These are phyloP conservation scores for Aplosporella prunicola DNA, from an alignment of 2,329 filamentous ascomycete genomes.

Conservation along the genomic window DNA sequence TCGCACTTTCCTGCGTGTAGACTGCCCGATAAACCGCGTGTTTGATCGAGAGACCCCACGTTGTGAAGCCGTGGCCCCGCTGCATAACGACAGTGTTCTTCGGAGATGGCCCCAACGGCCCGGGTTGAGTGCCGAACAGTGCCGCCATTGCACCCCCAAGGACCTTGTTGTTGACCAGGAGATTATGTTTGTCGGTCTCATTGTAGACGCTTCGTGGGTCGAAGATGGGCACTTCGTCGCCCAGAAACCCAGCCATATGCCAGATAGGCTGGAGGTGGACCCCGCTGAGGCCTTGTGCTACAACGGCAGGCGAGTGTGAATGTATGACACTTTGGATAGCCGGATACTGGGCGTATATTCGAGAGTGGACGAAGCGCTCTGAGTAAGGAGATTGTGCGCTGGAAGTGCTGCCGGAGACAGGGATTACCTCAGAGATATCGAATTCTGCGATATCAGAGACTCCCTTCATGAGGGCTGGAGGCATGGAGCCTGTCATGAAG, in stretches of 20 bases:
- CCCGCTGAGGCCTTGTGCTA: constrained; percentile 22
- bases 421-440: too few species aligned
- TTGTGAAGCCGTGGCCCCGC: constrained; percentile 39
- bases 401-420: too few species aligned
- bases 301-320: constrained; percentile 30
- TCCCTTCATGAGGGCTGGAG: not conserved
- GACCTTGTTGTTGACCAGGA: constrained; percentile 24
- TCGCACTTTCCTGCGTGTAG: too few species aligned
- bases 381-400: too few species aligned
- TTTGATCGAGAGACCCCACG: constrained; percentile 32
- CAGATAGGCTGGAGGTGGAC: constrained; percentile 29
- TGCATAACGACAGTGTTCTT: constrained; percentile 33
- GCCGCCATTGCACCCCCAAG: constrained; percentile 28
- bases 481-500: constrained; percentile 40
- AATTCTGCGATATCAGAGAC: too few species aligned
- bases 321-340: too few species aligned
- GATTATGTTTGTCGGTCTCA: constrained; percentile 23
- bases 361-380: constrained; percentile 14
- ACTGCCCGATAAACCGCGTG: constrained; percentile 38
- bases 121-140: constrained; percentile 24
- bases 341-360: too few species aligned
- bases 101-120: too few species aligned
- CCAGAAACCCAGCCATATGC: constrained; percentile 38
- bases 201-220: constrained; percentile 23
- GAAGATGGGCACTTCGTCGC: constrained; percentile 29